These are phyloP conservation scores for Colletotrichum trifolii DNA, from an alignment of 2,329 filamentous ascomycete species.

Conservation along the genomic window DNA sequence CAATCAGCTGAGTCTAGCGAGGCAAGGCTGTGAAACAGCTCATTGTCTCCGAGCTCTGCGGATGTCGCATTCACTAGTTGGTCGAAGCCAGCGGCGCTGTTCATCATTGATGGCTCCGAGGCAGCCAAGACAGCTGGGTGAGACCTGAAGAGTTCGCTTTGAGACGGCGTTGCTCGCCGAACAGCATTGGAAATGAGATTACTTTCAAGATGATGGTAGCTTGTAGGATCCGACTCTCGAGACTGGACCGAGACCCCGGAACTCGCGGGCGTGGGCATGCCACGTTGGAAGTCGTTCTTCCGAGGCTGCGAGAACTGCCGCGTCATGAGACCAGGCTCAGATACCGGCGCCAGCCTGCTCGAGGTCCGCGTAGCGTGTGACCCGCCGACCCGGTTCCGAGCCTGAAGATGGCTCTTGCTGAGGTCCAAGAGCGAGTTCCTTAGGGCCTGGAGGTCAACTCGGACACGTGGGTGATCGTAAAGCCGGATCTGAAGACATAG, in stretches of 20 bases:
- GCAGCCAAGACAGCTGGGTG: too few relatives aligned
- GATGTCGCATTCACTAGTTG: not conserved
- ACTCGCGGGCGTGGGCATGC: not conserved
- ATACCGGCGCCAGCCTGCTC: too few relatives aligned
- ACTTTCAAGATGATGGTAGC: not conserved
- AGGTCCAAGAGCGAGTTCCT: not conserved
- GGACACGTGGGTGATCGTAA: not conserved
- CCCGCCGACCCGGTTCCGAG: not conserved
- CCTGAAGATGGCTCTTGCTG: not conserved
- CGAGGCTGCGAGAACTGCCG: not conserved
- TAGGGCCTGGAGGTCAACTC: not conserved
- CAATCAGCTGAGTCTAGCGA: conserved; percentile 18
- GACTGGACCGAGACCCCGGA: not conserved
- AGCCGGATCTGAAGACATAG: not conserved
- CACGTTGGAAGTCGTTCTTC: not conserved
- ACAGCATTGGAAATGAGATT: too few relatives aligned
- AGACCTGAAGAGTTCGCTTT: too few relatives aligned
- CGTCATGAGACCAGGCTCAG: too few relatives aligned
- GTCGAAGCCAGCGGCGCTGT: not conserved
- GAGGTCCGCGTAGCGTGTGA: not conserved
- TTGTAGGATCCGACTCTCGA: not conserved
- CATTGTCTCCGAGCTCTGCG: conserved; percentile 3
- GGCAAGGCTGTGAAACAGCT: conserved; percentile 20
- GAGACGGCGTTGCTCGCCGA: too few relatives aligned
- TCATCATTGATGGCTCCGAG: too few relatives aligned